phyloP scores from a whole-genome alignment of 2,329 filamentous ascomycete genomes.

The Microsporum ferrugineum region DNA sequence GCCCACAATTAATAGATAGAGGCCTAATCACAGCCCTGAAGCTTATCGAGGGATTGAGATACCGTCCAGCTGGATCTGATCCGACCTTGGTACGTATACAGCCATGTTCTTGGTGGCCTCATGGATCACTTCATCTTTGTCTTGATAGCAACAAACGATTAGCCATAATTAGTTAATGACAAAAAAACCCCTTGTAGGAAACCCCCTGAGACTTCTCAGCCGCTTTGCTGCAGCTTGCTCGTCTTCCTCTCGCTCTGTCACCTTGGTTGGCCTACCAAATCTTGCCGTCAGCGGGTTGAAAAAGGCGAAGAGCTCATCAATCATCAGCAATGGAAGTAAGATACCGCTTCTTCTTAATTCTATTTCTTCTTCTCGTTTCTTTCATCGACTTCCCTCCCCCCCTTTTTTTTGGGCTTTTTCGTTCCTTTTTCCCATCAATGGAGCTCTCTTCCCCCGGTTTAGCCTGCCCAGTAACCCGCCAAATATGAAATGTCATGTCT shows the following conservation, averaged over 20 bases:
- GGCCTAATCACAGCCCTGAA: not conserved
- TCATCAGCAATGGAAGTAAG: conserved; percentile 14
- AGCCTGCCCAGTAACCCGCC: conserved; percentile 1
- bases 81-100: not conserved
- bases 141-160: not conserved
- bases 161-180: too few species aligned
- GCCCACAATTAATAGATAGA: not conserved
- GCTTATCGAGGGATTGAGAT: not conserved
- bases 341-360: conserved; percentile 10
- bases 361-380: conserved; percentile 5
- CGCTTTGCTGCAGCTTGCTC: not conserved
- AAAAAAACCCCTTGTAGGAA: too few species aligned
- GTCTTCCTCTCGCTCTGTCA: not conserved
- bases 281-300: conserved; percentile 11
- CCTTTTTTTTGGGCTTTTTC: conserved; percentile 1
- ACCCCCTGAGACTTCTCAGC: not conserved
- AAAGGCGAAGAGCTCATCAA: not conserved
- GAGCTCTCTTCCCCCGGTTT: not conserved
- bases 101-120: not conserved
- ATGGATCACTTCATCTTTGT: not conserved
- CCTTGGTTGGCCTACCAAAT: not conserved
- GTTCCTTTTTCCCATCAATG: conserved; percentile 4
- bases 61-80: not conserved
- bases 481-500: conserved; percentile 4
- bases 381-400: not conserved